Conservation (phyloP, 2,329 filamentous ascomycete species). For the Stromatinia cepivora region DNA sequence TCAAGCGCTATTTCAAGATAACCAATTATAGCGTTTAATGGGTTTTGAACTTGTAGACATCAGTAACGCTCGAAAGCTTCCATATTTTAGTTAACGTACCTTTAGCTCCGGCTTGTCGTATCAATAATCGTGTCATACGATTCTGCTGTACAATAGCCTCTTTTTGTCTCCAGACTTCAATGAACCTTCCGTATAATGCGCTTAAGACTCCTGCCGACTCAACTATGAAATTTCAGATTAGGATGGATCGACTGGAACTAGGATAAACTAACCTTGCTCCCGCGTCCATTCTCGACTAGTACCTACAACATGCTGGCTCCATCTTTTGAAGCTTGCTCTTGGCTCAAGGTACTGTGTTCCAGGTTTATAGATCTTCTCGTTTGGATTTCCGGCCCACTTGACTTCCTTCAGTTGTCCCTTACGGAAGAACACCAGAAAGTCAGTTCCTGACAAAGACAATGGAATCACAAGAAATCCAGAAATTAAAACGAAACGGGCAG, state of each 20-base stretch:
- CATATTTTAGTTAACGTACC: not conserved
- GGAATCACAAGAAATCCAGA: conserved; percentile 82
- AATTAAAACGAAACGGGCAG: conserved; percentile 76
- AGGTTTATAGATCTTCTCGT: conserved; percentile 72
- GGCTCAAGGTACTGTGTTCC: conserved; percentile 78
- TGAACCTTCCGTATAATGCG: conserved; percentile 83
- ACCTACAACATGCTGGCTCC: conserved; percentile 73
- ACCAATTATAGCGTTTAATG: conserved; percentile 93
- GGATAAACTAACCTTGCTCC: conserved; percentile 56
- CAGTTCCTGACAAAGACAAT: conserved; percentile 70
- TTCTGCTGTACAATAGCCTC: conserved; percentile 76
- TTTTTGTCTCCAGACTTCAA: conserved; percentile 90
- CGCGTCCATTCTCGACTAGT: conserved; percentile 87
- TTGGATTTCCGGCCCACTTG: conserved; percentile 80
- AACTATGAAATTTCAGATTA: conserved; percentile 44
- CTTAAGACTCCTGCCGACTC: conserved; percentile 88
- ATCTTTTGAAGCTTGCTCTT: conserved; percentile 74
- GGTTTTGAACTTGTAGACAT: conserved; percentile 79
- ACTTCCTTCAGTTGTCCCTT: conserved; percentile 73
- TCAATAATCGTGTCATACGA: conserved; percentile 71
- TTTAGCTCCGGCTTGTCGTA: conserved; percentile 22
- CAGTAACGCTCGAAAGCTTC: not conserved
- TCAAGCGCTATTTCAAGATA: conserved; percentile 90
- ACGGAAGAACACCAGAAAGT: conserved; percentile 91
- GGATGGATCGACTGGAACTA: not conserved